Conservation (phyloP, 2,329 filamentous ascomycete genomes). For the Phyllosticta capitalensis region DNA sequence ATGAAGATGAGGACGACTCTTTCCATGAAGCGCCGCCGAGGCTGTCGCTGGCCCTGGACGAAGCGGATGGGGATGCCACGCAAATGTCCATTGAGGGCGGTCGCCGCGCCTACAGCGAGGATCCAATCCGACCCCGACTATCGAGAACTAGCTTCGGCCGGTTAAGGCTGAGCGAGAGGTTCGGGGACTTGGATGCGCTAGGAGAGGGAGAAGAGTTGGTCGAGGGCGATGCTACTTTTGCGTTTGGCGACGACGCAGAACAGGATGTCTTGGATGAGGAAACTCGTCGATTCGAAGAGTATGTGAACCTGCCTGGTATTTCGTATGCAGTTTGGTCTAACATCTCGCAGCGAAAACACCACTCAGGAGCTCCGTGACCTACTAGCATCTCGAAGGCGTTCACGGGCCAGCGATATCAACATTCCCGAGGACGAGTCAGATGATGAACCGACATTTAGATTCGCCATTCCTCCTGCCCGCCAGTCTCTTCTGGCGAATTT, state of each 20-base stretch:
- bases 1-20: slow-evolving; percentile 35
- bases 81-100: slow-evolving; percentile 42
- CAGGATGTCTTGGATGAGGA: slow-evolving; percentile 20
- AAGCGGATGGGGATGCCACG: slow-evolving; percentile 29
- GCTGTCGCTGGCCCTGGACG: slow-evolving; percentile 27
- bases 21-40: slow-evolving; percentile 30
- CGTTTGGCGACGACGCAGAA: slow-evolving; percentile 26
- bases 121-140: slow-evolving; percentile 31
- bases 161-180: slow-evolving; percentile 40
- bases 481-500: not conserved
- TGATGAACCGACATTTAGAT: slow-evolving; percentile 29
- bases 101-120: slow-evolving; percentile 28
- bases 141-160: slow-evolving; percentile 27
- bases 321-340: slow-evolving; percentile 11
- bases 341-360: slow-evolving; percentile 2
- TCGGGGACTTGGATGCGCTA: slow-evolving; percentile 37
- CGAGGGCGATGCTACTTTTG: slow-evolving; percentile 26
- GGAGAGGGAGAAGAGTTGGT: slow-evolving; percentile 21
- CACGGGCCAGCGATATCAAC: slow-evolving; percentile 9
- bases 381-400: slow-evolving; percentile 9
- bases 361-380: slow-evolving; percentile 13
- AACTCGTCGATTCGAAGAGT: slow-evolving; percentile 28
- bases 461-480: slow-evolving; percentile 22
- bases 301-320: slow-evolving; percentile 30
- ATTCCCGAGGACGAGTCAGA: slow-evolving; percentile 11